A percentile compares a stretch with the other conserved stretches of the same genome.
Evolutionary conservation across 345 rosid genomes (phyloP).

Genomic region (Clausena lansium): DNA sequence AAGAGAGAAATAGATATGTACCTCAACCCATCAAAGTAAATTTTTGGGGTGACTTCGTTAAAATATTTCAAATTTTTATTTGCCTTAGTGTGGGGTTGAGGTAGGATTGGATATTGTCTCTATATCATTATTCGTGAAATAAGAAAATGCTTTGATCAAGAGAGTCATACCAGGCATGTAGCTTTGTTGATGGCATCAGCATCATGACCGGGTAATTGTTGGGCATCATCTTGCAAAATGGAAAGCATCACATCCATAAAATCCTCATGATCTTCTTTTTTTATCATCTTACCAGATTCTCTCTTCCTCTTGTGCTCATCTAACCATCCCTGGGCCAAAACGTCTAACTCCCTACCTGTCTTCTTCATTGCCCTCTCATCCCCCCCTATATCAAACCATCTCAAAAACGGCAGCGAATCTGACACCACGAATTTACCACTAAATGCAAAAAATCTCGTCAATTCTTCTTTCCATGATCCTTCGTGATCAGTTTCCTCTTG

Average conservation of each 20-base stretch:
- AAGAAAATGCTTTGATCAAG: too few species aligned
- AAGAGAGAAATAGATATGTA: too few species aligned
- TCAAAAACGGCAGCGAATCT: conserved; percentile 32
- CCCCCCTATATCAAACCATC: conserved; percentile 13
- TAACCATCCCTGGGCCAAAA: conserved; percentile 22
- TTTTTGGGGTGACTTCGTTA: too few species aligned
- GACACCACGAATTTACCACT: background rate
- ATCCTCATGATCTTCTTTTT: conserved; percentile 11
- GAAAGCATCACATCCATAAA: conserved; percentile 37
- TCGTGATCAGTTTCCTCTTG: background rate
- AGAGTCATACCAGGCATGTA: conserved; percentile 26
- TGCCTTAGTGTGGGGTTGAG: too few species aligned
- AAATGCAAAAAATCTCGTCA: conserved; percentile 13
- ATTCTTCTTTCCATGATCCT: conserved; percentile 8
- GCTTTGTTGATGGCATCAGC: conserved; percentile 35
- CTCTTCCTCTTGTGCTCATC: conserved; percentile 25
- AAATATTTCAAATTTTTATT: too few species aligned
- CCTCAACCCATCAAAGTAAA: too few species aligned
- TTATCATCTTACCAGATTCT: background rate
- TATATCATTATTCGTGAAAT: too few species aligned
- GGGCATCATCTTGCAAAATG: background rate
- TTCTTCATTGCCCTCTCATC: conserved; percentile 29
- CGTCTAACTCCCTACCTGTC: conserved; percentile 22
- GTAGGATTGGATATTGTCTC: too few species aligned
- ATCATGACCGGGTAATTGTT: conserved; percentile 10